Percentiles rank a stretch among this genome's conserved stretches.
Evolutionary conservation across 176 grass and related monocot genomes (phyloP).

Genomic region (Guadua angustifolia): DNA sequence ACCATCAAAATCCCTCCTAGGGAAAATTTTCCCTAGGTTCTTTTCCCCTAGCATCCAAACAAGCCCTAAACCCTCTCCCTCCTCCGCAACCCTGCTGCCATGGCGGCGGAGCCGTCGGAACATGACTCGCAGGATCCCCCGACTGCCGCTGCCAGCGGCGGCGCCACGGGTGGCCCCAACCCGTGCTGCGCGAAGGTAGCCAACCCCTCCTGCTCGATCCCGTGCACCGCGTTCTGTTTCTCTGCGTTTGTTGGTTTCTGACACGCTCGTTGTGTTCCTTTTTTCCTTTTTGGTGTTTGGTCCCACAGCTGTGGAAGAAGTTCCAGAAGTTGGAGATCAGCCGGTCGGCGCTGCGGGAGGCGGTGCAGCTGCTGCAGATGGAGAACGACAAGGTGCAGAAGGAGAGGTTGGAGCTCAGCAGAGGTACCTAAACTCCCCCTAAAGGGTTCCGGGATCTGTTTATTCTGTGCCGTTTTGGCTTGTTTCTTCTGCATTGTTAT

Average conservation of each 20-base stretch:
- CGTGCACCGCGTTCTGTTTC: background rate
- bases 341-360: constrained; percentile 62
- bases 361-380: constrained; percentile 56
- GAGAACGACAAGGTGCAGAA: constrained; percentile 51
- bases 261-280: background rate
- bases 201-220: background rate
- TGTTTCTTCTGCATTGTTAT: constrained; percentile 23
- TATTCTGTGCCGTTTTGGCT: constrained; percentile 1
- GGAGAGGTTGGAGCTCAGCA: constrained; percentile 52
- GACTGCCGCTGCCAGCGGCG: background rate
- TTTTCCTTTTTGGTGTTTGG: background rate
- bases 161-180: constrained; percentile 33
- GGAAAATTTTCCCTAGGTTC: too few relatives aligned
- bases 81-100: constrained; percentile 27
- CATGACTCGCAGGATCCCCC: constrained; percentile 7
- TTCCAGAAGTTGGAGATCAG: constrained; percentile 58
- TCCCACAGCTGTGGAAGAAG: constrained; percentile 69
- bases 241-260: background rate
- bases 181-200: constrained; percentile 75
- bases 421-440: constrained; percentile 35
- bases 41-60: too few relatives aligned
- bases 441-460: background rate
- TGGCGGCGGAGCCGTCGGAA: constrained; percentile 37
- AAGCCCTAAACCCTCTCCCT: constrained; percentile 27
- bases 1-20: too few relatives aligned